Evolutionary conservation across 2,329 filamentous ascomycete genomes (phyloP), one percentile per base, ranked within the genome.

Genomic region (Penicillium sp.): DNA sequence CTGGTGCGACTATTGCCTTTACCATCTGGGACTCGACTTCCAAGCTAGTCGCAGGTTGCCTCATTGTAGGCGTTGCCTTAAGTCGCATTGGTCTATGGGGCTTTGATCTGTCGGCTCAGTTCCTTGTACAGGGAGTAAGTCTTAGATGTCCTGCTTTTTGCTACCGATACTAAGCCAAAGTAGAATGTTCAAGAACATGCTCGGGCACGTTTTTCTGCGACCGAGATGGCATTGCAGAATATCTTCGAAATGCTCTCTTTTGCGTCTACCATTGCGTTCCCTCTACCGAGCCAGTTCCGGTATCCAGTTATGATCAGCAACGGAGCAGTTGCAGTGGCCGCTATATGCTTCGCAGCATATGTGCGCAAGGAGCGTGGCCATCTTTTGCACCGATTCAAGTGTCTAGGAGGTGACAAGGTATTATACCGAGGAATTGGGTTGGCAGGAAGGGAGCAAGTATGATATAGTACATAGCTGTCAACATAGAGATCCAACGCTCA

Each of bases 231-330:
- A 0, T 74, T 82, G 31, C 86, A 89, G 61, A 89, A 82, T 50
- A 54, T 78, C 0, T 88, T 87, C 50, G 85, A 89, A 63, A 73
- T 89, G 39, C 64, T 82, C 1, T 82, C 84, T 0, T 89, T 81
- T 59, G 74, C 74, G 0, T 75, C 77, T 0, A 89, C 86, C 0
- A 81, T 87, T 49, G 60, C 83, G 3, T 87, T 83, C 50, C 73
- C 78, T 1, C 68, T 70, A 0, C 85, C 85, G 0, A 73, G 77
- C 3, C 75, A 86, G 56, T 89, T 89, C 61, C 71, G 72, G 45
- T 82, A 77, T 60, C 84, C 85, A 0, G 77, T 80, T 0, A 62
- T 78, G 6, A 74, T 87, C 38, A 85, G 79, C 45, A 73, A 77
- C 2, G 60, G 59, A 6, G 65, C 65, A 6, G 59, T 69, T 18